Evolutionary conservation across 2,329 filamentous ascomycete species (phyloP).

Genomic region (Fusarium avenaceum): DNA sequence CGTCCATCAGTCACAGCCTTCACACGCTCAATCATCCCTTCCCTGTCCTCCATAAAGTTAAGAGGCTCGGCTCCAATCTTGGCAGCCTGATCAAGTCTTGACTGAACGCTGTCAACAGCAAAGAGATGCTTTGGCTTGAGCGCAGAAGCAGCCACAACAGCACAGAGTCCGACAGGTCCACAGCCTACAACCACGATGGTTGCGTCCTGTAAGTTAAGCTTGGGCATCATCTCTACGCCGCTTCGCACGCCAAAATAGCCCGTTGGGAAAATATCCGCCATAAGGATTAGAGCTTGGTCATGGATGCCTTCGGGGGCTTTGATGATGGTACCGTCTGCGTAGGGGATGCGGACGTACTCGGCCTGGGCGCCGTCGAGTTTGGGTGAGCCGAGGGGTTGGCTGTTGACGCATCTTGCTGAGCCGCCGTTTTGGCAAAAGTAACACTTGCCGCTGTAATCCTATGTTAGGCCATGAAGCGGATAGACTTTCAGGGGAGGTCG

Average conservation of each 20-base stretch:
- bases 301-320: conserved; percentile 75
- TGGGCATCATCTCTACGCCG: conserved; percentile 74
- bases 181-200: conserved; percentile 87
- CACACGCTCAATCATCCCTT: conserved; percentile 75
- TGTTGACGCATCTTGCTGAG: conserved; percentile 81
- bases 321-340: conserved; percentile 83
- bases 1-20: conserved; percentile 81
- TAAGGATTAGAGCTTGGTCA: conserved; percentile 81
- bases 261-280: conserved; percentile 93
- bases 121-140: conserved; percentile 81
- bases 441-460: conserved; percentile 65
- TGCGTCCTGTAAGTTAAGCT: conserved; percentile 57
- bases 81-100: conserved; percentile 78
- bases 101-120: conserved; percentile 82
- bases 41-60: conserved; percentile 78
- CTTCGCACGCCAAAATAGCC: conserved; percentile 87
- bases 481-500: too few relatives aligned
- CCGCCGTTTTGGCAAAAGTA: conserved; percentile 86
- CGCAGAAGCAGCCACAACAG: conserved; percentile 79
- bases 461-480: too few relatives aligned
- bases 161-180: conserved; percentile 87
- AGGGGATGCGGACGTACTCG: conserved; percentile 83
- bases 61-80: conserved; percentile 84
- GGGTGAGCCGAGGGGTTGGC: conserved; percentile 76
- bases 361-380: conserved; percentile 83